Evolutionary conservation across 1,284 basidiomycete species (phyloP), one percentile per base, ranked within the genome.

Genomic region (Phenoliferia sp.): DNA sequence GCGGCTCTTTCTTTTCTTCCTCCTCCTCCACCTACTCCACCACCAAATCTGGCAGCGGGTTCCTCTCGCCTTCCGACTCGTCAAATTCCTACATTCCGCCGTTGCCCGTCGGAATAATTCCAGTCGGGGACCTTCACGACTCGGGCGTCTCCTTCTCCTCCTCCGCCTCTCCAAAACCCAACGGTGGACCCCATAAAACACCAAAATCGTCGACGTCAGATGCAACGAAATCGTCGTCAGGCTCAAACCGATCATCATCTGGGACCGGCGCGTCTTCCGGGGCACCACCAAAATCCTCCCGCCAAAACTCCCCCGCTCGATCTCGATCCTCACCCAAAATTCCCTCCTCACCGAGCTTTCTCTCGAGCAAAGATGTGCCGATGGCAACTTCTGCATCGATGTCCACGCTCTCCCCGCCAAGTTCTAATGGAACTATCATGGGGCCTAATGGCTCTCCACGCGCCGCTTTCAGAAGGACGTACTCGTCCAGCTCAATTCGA

Each of bases 401-500:
- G 26, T 52, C 48, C 22, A 52, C 48, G 15, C 31, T 33, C 36
- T 31, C 35, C 5, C 62, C 28, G 28, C 64, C 50, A 16, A 33
- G 17, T 35, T 36, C 59, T 17, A 31, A 63, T 39, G 29, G 31
- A 10, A 19, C 54, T 28, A 19, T 61, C 50, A 12, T 31, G 19
- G 39, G 64, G n/a, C 59, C 28, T 3, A 29, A 35, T 19, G 70
- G 70, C 3, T 67, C 65, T 3, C 71, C 71, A 1, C 67, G 72
- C 26, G 62, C 66, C 17, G 67, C 90, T 35, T 98, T 98, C 81
- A 85, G 92, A 70, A 82, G 95, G 75, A 98, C 95, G 56, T 99
- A 99, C 80, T 94, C 91, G 58, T 94, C 91, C 78, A 96, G 96
- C 80, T 96, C 93, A 54, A 97, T 99, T 83, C 97, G 97, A 83